Percentiles rank a stretch among this genome's conserved stretches.
These are phyloP conservation scores for Candida silvatica DNA, from an alignment of 805 yeast species.

Conservation along the genomic window DNA sequence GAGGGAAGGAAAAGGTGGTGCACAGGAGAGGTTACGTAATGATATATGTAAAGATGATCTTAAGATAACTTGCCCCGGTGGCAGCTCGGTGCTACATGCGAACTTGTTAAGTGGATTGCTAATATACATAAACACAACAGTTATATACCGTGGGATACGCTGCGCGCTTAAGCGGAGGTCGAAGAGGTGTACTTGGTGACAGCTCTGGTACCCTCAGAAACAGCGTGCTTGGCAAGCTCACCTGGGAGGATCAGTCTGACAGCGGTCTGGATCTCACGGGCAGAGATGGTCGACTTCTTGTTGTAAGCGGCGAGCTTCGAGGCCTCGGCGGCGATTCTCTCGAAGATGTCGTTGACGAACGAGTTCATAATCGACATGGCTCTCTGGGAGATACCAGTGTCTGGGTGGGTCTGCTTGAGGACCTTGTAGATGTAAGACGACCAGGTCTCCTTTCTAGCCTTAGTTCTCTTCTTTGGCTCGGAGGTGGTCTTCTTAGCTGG, in stretches of 20 bases:
- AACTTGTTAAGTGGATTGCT: slow-evolving; percentile 9
- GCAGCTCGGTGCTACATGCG: too few species aligned
- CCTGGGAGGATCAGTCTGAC: slow-evolving; percentile 96
- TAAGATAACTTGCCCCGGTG: too few species aligned
- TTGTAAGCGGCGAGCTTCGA: slow-evolving; percentile 96
- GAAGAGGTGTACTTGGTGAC: slow-evolving; percentile 88
- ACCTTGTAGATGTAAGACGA: slow-evolving; percentile 97
- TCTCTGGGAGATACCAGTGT: slow-evolving; percentile 95
- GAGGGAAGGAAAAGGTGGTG: too few species aligned
- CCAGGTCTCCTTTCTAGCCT: slow-evolving; percentile 95
- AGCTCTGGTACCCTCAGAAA: slow-evolving; percentile 97
- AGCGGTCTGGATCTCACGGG: slow-evolving; percentile 97
- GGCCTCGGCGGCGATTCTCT: slow-evolving; percentile 95
- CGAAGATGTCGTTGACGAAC: slow-evolving; percentile 92
- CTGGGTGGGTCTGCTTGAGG: slow-evolving; percentile 96
- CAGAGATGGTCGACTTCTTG: slow-evolving; percentile 94
- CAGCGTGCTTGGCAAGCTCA: slow-evolving; percentile 97
- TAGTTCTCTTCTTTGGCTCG: slow-evolving; percentile 81
- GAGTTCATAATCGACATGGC: slow-evolving; percentile 98
- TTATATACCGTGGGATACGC: neutral
- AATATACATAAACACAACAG: slow-evolving; percentile 7
- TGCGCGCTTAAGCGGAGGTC: slow-evolving; percentile 23
- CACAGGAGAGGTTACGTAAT: too few species aligned
- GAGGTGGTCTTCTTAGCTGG: slow-evolving; percentile 89
- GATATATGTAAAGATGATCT: too few species aligned